Percentiles rank a stretch among this genome's conserved stretches.
phyloP scores from a whole-genome alignment of 2,329 filamentous ascomycete genomes.

The Chaetomium globosum region DNA sequence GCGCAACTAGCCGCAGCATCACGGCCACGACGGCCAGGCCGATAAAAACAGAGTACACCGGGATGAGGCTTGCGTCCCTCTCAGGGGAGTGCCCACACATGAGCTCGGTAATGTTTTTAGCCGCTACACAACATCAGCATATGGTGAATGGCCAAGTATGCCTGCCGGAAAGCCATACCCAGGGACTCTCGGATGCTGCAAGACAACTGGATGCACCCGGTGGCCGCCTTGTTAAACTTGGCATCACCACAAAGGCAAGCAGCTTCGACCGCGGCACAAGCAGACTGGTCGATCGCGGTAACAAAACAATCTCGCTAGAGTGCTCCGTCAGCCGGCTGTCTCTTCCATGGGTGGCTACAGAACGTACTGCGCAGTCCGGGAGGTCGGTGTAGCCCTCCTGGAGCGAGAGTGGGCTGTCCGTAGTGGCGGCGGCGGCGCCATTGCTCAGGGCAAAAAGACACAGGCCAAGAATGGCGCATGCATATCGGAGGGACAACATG shows the following conservation, averaged over 20 bases:
- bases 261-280: constrained; percentile 24
- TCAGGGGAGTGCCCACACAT: constrained; percentile 23
- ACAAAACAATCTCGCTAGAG: constrained; percentile 12
- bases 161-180: constrained; percentile 18
- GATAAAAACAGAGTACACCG: constrained; percentile 31
- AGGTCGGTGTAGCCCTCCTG: constrained; percentile 15
- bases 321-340: not conserved
- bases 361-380: constrained; percentile 29
- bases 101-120: constrained; percentile 28
- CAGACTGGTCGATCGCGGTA: constrained; percentile 5
- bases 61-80: constrained; percentile 24
- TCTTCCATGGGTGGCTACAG: not conserved
- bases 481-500: constrained; percentile 24
- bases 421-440: constrained; percentile 10
- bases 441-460: constrained; percentile 23
- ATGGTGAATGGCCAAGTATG: too few relatives aligned
- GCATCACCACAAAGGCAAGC: constrained; percentile 42
- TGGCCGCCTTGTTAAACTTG: constrained; percentile 37
- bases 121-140: constrained; percentile 22
- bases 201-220: constrained; percentile 20
- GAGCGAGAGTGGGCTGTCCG: constrained; percentile 16
- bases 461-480: constrained; percentile 28
- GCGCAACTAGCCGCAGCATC: constrained; percentile 30
- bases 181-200: constrained; percentile 30
- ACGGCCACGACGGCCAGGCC: constrained; percentile 32